Evolutionary conservation across 768 basidiomycete genomes (phyloP), one percentile per base, ranked within the genome.

Genomic region (Xerocomus potaroensis): DNA sequence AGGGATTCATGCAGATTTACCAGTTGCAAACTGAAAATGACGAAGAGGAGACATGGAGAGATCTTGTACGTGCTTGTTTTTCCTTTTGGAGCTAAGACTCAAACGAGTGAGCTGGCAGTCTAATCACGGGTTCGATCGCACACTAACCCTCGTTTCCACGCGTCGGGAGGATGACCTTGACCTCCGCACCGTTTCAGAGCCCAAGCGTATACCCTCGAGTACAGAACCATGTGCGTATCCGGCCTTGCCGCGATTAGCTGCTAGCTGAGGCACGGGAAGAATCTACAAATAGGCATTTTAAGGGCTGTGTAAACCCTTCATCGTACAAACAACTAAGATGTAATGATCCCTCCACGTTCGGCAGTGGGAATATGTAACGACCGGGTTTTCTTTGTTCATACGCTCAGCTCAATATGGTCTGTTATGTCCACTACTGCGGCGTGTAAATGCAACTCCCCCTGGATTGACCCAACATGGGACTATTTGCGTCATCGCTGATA

Each of bases 11-110:
- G 61, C 86, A 90, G 61, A 79, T 91, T 45, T 91, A 90, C 58
- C 84, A 87, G 56, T 67, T 90, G n/a, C 89, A 91, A 62, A 88
- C 86, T 1, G 84, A 87, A 55, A 86, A 80, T 51, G 88, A 90
- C 52, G 85, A 88, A 54, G 82, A 82, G 62, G 86, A 91, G 67
- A 91, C 88, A 8, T 91, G 85, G 87, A 73, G 77, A 65, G 88
- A 90, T 70, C 66, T 90, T 53, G 85, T 87, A 56, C 55, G 80
- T 60, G 16, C 9, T 62, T 48, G 39, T 44, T 19, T 27, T 44
- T 34, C 18, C 27, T 40, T 48, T 18, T 24, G 38, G 21, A 12
- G 33, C 34, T 38, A 16, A 29, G 43, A 41, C 44, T 30, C 41
- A 22, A 52, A 48, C n/a, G 27, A 49, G 16, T 37, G 42, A 63